Evolutionary conservation across 805 yeast genomes (phyloP).

Genomic region (Cyberlindnera meyerae): DNA sequence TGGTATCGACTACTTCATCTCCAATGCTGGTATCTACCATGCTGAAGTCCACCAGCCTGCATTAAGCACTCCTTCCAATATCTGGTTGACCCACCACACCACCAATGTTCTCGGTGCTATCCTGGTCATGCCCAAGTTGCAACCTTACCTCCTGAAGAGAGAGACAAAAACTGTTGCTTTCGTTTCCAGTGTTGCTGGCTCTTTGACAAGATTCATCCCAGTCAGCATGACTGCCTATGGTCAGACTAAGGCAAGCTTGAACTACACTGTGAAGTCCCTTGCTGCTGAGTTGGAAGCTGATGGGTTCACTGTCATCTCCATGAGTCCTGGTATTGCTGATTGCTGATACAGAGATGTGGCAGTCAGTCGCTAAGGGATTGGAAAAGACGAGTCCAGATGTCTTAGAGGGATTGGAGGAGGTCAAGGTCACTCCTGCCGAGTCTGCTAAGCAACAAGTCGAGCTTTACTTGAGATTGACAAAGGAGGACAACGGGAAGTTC

Average conservation of each 20-base stretch:
- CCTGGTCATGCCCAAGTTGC: conserved; percentile 1
- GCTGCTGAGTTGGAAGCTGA: neutral
- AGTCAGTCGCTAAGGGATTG: too few species aligned
- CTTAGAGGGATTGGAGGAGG: too few species aligned
- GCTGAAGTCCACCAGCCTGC: neutral
- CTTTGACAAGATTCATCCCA: conserved; percentile 13
- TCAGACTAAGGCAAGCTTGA: conserved; percentile 34
- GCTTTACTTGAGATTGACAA: too few species aligned
- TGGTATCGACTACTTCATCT: conserved; percentile 14
- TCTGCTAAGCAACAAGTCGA: too few species aligned
- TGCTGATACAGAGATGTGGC: conserved; percentile 1
- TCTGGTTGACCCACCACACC: conserved; percentile 1
- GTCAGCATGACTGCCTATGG: conserved; percentile 29
- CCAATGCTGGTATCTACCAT: conserved; percentile 13
- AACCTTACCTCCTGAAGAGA: conserved; percentile 15
- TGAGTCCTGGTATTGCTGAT: conserved; percentile 1
- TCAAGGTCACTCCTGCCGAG: neutral
- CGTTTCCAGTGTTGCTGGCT: conserved; percentile 26
- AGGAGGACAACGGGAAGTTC: too few species aligned
- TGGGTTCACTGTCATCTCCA: neutral
- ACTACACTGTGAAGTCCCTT: conserved; percentile 16
- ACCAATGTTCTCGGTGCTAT: conserved; percentile 13
- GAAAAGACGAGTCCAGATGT: too few species aligned
- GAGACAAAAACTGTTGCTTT: conserved; percentile 25
- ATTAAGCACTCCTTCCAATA: neutral